Percentiles rank a stretch among this genome's conserved stretches.
Evolutionary conservation across 2,329 filamentous ascomycete genomes (phyloP).

Genomic region (Teratosphaeriaceae sp.): DNA sequence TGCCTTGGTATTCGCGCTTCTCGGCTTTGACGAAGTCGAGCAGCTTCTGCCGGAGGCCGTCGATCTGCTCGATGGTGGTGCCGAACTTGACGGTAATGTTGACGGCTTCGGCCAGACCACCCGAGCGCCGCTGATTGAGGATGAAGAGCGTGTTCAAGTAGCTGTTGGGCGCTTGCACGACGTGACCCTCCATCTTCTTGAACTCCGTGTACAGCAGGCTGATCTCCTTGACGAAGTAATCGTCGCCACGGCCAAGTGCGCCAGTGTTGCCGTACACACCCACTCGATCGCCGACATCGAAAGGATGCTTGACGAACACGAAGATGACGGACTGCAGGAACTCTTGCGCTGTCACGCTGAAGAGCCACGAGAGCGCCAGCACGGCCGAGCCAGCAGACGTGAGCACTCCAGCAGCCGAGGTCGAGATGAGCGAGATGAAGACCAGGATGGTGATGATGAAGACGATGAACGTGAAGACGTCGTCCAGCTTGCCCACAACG

Average conservation of each 20-base stretch:
- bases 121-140: slow-evolving; percentile 86
- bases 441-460: slow-evolving; percentile 74
- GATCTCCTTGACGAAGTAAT: slow-evolving; percentile 95
- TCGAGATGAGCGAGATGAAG: slow-evolving; percentile 82
- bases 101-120: slow-evolving; percentile 78
- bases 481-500: slow-evolving; percentile 82
- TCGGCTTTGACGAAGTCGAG: slow-evolving; percentile 76
- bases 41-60: slow-evolving; percentile 70
- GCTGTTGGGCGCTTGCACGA: slow-evolving; percentile 93
- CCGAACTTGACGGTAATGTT: slow-evolving; percentile 83
- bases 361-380: slow-evolving; percentile 87
- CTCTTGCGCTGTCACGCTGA: slow-evolving; percentile 87
- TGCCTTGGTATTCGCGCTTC: slow-evolving; percentile 82
- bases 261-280: slow-evolving; percentile 88
- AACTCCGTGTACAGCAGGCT: slow-evolving; percentile 92
- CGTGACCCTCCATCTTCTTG: slow-evolving; percentile 96
- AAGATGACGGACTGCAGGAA: slow-evolving; percentile 92
- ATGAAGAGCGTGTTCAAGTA: slow-evolving; percentile 85
- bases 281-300: slow-evolving; percentile 91
- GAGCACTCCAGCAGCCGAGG: slow-evolving; percentile 83
- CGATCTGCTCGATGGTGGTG: slow-evolving; percentile 75
- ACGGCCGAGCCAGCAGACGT: slow-evolving; percentile 81
- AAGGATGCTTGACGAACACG: slow-evolving; percentile 95
- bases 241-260: slow-evolving; percentile 69
- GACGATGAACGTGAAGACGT: slow-evolving; percentile 84